Evolutionary conservation across 2,329 filamentous ascomycete genomes (phyloP).

Genomic region (Alternaria consortialis): DNA sequence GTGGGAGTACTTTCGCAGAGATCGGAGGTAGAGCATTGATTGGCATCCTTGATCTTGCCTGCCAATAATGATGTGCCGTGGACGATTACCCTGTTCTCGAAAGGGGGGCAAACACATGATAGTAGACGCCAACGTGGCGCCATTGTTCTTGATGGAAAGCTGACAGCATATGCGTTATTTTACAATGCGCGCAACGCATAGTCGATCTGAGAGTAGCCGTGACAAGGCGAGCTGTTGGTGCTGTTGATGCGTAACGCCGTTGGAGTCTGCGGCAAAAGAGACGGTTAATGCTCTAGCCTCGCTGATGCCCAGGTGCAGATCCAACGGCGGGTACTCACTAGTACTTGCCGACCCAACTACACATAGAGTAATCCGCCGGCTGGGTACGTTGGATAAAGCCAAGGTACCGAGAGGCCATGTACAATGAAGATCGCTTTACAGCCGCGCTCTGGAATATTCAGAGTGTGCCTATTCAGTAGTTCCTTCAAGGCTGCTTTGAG

Average conservation of each 20-base stretch:
- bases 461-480: background rate
- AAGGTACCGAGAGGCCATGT: conserved; percentile 1
- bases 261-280: background rate
- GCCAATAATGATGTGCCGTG: background rate
- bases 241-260: background rate
- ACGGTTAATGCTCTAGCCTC: background rate
- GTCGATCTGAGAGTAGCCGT: background rate
- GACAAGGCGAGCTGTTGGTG: background rate
- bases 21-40: background rate
- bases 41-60: background rate
- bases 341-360: background rate
- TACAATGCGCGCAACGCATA: background rate
- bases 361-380: background rate
- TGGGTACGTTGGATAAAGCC: background rate
- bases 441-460: background rate
- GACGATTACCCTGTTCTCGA: background rate
- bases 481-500: too few relatives aligned
- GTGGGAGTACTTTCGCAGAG: background rate
- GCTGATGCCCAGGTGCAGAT: background rate
- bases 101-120: background rate
- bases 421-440: background rate
- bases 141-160: background rate
- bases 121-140: background rate
- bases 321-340: background rate
- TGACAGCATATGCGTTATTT: background rate